Conservation (phyloP, 495 filamentous ascomycete species). For the Corynascus novoguineensis region DNA sequence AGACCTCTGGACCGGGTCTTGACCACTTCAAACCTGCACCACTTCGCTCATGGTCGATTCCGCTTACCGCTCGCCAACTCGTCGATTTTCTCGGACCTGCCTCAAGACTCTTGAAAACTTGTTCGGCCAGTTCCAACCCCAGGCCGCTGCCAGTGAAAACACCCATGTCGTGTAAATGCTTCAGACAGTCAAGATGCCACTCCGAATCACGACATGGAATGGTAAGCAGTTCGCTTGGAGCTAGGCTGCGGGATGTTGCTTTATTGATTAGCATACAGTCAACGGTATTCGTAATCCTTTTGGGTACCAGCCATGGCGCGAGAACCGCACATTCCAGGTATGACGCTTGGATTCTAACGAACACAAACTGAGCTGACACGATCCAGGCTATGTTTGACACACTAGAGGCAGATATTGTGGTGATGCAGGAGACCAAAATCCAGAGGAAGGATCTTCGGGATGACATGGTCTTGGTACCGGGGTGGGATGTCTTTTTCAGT, state of each 20-base stretch:
- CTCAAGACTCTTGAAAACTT: too few species aligned
- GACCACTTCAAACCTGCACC: neutral
- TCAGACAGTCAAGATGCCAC: conserved; percentile 49
- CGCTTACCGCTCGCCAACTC: neutral
- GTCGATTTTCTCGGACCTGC: neutral
- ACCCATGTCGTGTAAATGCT: too few species aligned
- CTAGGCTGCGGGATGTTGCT: neutral
- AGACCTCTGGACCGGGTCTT: neutral
- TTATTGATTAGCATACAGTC: conserved; percentile 46
- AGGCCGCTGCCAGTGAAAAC: too few species aligned
- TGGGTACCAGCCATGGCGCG: conserved; percentile 89
- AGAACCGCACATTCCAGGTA: conserved; percentile 77
- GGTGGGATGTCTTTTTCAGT: conserved; percentile 97
- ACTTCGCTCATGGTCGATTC: neutral
- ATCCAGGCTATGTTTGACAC: conserved; percentile 84
- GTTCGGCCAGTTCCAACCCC: too few species aligned
- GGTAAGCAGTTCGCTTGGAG: conserved; percentile 43
- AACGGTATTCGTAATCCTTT: conserved; percentile 99
- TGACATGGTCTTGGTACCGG: conserved; percentile 92
- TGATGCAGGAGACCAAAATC: conserved; percentile 96
- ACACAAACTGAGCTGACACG: neutral
- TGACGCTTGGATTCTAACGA: conserved; percentile 4
- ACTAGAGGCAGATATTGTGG: conserved; percentile 86
- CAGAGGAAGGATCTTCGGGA: conserved; percentile 88
- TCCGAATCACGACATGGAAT: conserved; percentile 90